A percentile compares a stretch with the other conserved stretches of the same genome.
Conservation (phyloP, 306 rosid genomes). For the Casuarina cunninghamiana region DNA sequence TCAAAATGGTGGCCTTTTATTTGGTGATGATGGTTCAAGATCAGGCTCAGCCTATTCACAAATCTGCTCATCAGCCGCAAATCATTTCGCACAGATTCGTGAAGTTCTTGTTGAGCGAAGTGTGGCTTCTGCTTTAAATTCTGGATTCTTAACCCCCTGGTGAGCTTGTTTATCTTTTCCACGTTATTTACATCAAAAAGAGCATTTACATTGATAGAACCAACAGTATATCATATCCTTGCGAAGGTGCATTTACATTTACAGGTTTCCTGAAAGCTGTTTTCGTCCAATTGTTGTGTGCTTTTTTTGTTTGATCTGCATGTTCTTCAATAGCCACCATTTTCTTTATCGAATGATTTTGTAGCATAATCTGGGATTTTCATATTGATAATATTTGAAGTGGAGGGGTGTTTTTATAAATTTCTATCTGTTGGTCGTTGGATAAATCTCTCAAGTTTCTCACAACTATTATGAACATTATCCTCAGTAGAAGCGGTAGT, state of each 20-base stretch:
- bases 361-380: background rate
- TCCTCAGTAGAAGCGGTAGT: no score
- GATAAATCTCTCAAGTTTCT: no score
- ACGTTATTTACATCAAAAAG: background rate
- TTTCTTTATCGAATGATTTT: background rate
- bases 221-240: background rate
- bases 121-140: conserved; percentile 80
- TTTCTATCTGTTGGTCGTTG: no score
- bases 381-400: background rate
- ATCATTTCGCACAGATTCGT: conserved; percentile 78
- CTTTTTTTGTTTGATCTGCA: background rate
- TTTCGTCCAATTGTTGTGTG: background rate
- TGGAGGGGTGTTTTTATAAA: no score
- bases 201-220: conserved; percentile 1
- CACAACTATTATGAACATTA: no score
- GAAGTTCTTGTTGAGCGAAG: conserved; percentile 93
- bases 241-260: background rate
- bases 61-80: conserved; percentile 78
- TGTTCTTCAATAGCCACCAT: background rate
- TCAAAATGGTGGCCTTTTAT: conserved; percentile 53
- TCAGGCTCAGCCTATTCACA: conserved; percentile 77
- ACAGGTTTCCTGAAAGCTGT: background rate
- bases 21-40: conserved; percentile 46
- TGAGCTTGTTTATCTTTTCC: conserved; percentile 37
- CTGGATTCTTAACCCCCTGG: conserved; percentile 95